Base-by-base conservation (phyloP, 2,329 filamentous ascomycete genomes). In the Exophiala viscosa region DNA sequence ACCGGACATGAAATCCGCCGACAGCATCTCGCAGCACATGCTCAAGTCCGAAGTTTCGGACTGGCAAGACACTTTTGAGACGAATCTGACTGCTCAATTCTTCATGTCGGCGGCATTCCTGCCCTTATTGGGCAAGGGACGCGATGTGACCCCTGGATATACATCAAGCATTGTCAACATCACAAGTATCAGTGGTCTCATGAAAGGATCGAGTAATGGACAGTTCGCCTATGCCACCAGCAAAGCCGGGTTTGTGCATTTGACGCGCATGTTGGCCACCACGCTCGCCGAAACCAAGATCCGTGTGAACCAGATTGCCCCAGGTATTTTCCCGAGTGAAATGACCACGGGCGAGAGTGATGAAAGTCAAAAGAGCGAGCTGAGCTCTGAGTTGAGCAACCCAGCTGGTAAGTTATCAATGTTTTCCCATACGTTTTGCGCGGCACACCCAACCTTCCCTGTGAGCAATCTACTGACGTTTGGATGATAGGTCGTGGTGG, bases 301-400 rank as follows among this genome's bases (percentile, higher is more conserved):
- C 46, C 68, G 80, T 11, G 72, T 83, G 57, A 83, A 84, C 65
- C 73, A 69, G 43, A 81, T 83, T 58, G 77, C 79, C 2, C 80
- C 79, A 0, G 78, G 78, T 28, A 71, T 82, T 3, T 83, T 83
- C 63, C 78, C 79, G 0, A 76, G 73, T 13, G 78, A 82, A 65
- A 82, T 83, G 77, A 83, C 79, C 2, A 73, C 79, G 0, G 69
- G 73, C 5, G 73, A 74, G 42, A 76, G 73, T 51, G 73, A 74
- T 33, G 72, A 75, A 13, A 74, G 76, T 57, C 76, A 82, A 68
- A 82, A 81, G 72, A 76, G 71, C 28, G 66, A 76, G 54, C 71
- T 82, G 53, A 72, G 74, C 7, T 80, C 78, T 67, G 75, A 78
- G 50, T 71, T 63, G 72, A 70, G 48, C 62, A 69, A 55, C 45